A percentile compares a stretch with the other conserved stretches of the same genome.
phyloP scores from a whole-genome alignment of 768 basidiomycete species.

The Lentinula guzmanii region DNA sequence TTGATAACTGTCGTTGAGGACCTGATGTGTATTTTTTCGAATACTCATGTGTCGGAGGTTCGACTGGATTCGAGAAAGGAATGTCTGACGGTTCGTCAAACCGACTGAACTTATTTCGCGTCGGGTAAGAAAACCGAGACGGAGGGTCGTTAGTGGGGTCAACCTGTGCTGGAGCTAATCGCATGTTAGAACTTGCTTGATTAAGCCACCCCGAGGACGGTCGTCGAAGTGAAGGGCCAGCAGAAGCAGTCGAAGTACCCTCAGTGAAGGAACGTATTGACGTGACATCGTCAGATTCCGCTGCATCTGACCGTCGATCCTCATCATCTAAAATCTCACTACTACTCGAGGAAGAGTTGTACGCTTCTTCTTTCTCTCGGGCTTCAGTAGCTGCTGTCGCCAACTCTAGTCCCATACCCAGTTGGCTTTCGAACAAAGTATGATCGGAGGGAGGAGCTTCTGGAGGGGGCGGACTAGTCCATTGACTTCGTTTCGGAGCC shows the following conservation, averaged over 20 bases:
- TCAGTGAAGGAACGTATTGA: slow-evolving; percentile 65
- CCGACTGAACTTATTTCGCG: neutral
- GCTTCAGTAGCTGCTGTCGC: slow-evolving; percentile 62
- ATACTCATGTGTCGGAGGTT: slow-evolving; percentile 25
- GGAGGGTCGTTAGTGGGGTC: slow-evolving; percentile 10
- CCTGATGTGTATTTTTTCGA: slow-evolving; percentile 39
- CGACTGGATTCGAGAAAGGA: slow-evolving; percentile 5
- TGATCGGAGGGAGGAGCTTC: slow-evolving; percentile 67
- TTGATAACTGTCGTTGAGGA: slow-evolving; percentile 31
- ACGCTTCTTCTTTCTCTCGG: slow-evolving; percentile 43
- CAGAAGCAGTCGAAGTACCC: slow-evolving; percentile 23
- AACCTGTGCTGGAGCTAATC: slow-evolving; percentile 15
- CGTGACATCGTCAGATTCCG: slow-evolving; percentile 64
- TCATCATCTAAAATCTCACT: slow-evolving; percentile 67
- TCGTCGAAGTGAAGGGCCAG: slow-evolving; percentile 23
- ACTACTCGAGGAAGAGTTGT: slow-evolving; percentile 52
- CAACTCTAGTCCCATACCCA: slow-evolving; percentile 60
- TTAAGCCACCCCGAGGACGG: slow-evolving; percentile 40
- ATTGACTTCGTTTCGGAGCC: slow-evolving; percentile 75
- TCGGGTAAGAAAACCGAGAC: slow-evolving; percentile 1
- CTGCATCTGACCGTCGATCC: slow-evolving; percentile 49
- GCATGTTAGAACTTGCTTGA: slow-evolving; percentile 20
- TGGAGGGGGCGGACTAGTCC: slow-evolving; percentile 82
- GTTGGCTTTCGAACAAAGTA: slow-evolving; percentile 58
- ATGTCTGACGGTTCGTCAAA: slow-evolving; percentile 10